Evolutionary conservation across 2,329 filamentous ascomycete genomes (phyloP).

Genomic region (Ciborinia camelliae): DNA sequence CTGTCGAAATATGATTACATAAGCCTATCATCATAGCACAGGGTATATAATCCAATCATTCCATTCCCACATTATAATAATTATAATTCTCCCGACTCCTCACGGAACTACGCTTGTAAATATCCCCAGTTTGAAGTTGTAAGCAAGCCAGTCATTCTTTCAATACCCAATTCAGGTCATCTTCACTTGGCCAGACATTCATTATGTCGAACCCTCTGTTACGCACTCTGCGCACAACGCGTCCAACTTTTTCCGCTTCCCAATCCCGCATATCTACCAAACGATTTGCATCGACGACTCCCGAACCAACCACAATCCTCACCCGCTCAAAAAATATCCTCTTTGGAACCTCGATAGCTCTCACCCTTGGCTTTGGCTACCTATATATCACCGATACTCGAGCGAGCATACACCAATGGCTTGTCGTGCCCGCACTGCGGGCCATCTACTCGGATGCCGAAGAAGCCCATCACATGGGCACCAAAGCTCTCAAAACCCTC

Average conservation of each 20-base stretch:
- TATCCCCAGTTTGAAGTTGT: background rate
- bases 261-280: slow-evolving; percentile 16
- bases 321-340: slow-evolving; percentile 49
- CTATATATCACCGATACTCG: slow-evolving; percentile 73
- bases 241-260: background rate
- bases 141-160: background rate
- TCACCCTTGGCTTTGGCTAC: slow-evolving; percentile 50
- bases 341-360: slow-evolving; percentile 51
- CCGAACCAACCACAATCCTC: slow-evolving; percentile 38
- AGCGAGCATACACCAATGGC: slow-evolving; percentile 64
- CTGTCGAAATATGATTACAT: background rate
- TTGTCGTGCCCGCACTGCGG: slow-evolving; percentile 64
- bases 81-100: background rate
- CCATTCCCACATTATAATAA: fast-evolving
- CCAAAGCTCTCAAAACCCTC: slow-evolving; percentile 65
- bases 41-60: too few species aligned
- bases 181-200: slow-evolving; percentile 1
- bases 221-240: slow-evolving; percentile 14
- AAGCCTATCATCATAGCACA: too few species aligned
- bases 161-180: background rate
- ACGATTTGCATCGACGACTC: slow-evolving; percentile 27
- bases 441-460: slow-evolving; percentile 72
- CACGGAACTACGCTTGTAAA: background rate
- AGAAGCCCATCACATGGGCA: slow-evolving; percentile 84
- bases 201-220: slow-evolving; percentile 15